Evolutionary conservation across 805 yeast species (phyloP), one percentile per base, ranked within the genome.

Genomic region (Saturnispora serradocipensis): DNA sequence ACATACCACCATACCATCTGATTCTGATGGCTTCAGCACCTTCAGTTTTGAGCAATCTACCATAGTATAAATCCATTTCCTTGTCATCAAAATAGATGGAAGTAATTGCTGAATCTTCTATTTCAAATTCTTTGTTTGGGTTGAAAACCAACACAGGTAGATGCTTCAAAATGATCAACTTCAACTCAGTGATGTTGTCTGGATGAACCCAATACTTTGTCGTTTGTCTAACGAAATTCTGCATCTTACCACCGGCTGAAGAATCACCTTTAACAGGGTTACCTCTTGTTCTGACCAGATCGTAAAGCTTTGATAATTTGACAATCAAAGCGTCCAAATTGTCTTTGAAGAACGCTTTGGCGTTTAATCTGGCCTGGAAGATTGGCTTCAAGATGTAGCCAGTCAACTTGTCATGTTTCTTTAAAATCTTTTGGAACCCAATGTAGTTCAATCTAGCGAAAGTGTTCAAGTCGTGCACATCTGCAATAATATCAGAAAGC

Each of bases 141-240:
- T 93, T 93, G 78, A 93, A 93, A 22, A 93, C 99, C 59, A 93
- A 77, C 16, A 93, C 99, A 2, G 99, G 99, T 60, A 93, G 76
- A 72, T 93, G 98, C 71, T 93, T 91, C 65, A 93, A 76, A 57
- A 93, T 84, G 57, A 88, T 85, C 64, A 93, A 79, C 72, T 93
- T 93, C 67, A 93, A 78, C 72, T 93, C 98, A 15, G 98, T 93
- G 66, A 93, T 89, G 67, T 93, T 91, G 69, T 93, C 98, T 2
- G 97, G 97, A 64, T 93, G 99, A 32, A 93, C 98, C 99, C 99
- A 93, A 71, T 93, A 93, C 66, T 93, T 93, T 7, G 99, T 93
- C 20, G 99, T 93, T 71, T 93, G 99, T 70, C 99, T 85, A 45
- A 93, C 98, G 63, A 93, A 93, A 72, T 93, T 93, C 69, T 93